Base-by-base conservation (phyloP, 2,329 filamentous ascomycete genomes). In the Fusarium sp. region DNA sequence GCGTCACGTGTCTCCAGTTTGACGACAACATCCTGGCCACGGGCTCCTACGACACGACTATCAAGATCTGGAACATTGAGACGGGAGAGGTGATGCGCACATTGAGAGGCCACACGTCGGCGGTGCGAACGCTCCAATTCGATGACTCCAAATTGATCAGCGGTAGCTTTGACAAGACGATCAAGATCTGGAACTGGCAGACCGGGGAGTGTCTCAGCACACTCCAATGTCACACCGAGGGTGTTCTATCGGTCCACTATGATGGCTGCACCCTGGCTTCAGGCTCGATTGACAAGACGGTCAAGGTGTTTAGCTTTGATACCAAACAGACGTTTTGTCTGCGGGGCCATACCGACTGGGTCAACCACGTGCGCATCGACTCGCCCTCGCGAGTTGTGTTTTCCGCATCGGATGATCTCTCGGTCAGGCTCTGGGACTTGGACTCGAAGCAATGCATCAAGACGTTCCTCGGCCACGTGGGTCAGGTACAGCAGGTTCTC, bases 161-260 rank as follows among this genome's bases (percentile, higher is more conserved):
- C 66, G 97, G 95, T 61, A 95, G 94, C 80, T 88, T 98, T 65
- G 97, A 98, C 82, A 90, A 91, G 58, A 97, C 93, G 6, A 89
- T 99, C 78, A 95, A 94, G 81, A 91, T 99, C 37, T 99, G 97
- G 97, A 97, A 99, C 80, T 98, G 95, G 95, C 91, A 93, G 71
- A 98, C 95, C 0, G 97, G 97, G 56, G 91, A 95, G 77, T 95
- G 94, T 77, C 88, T 98, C 66, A 93, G 92, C 58, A 97, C 93
- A 0, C 92, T 97, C 64, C 88, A 90, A 14, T 93, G 93, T 24
- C 97, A 98, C 80, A 90, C 88, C 20, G 92, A 92, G 39, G 95
- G 95, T 14, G 93, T 99, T 29, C 93, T 98, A 73, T 92, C 92
- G 24, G 89, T 98, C 10, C 94, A 98, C 83, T 97, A 97, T 81